These are phyloP conservation scores for Pyricularia grisea DNA, from an alignment of 2,329 filamentous ascomycete species.

Conservation along the genomic window DNA sequence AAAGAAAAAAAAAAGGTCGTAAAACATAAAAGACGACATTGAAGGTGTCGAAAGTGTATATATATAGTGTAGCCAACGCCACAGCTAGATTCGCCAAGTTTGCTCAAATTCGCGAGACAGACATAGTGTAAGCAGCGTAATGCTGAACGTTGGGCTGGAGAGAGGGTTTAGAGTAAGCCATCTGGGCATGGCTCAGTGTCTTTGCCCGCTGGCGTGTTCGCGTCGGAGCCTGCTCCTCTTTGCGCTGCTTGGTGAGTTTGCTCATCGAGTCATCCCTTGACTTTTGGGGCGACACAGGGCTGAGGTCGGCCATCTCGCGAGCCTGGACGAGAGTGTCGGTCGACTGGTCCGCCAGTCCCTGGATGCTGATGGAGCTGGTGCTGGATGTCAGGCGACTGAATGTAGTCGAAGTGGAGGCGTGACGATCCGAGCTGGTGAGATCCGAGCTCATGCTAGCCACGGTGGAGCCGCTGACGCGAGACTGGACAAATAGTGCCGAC, in stretches of 20 bases:
- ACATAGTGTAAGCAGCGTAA: neutral
- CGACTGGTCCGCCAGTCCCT: constrained; percentile 11
- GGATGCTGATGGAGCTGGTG: constrained; percentile 33
- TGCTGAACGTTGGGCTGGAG: neutral
- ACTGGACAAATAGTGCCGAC: constrained; percentile 21
- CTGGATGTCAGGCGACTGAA: constrained; percentile 45
- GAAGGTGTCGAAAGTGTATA: neutral
- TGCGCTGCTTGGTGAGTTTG: constrained; percentile 2
- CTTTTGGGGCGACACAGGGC: neutral
- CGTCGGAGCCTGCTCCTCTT: constrained; percentile 5
- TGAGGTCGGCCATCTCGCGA: constrained; percentile 5
- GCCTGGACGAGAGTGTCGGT: constrained; percentile 8
- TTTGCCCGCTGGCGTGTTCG: constrained; percentile 11
- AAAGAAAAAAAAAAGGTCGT: neutral
- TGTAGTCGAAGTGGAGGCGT: constrained; percentile 44
- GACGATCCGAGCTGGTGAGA: constrained; percentile 38
- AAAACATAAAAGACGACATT: neutral
- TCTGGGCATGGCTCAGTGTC: neutral
- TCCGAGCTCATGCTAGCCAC: constrained; percentile 38
- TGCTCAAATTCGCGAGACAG: constrained; percentile 4
- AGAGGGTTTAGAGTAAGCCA: neutral
- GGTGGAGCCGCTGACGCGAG: constrained; percentile 46
- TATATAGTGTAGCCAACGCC: neutral
- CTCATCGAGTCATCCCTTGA: neutral
- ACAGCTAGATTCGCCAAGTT: neutral